These are phyloP conservation scores for Colletotrichum tropicale DNA, from an alignment of 2,329 filamentous ascomycete species.

Conservation along the genomic window DNA sequence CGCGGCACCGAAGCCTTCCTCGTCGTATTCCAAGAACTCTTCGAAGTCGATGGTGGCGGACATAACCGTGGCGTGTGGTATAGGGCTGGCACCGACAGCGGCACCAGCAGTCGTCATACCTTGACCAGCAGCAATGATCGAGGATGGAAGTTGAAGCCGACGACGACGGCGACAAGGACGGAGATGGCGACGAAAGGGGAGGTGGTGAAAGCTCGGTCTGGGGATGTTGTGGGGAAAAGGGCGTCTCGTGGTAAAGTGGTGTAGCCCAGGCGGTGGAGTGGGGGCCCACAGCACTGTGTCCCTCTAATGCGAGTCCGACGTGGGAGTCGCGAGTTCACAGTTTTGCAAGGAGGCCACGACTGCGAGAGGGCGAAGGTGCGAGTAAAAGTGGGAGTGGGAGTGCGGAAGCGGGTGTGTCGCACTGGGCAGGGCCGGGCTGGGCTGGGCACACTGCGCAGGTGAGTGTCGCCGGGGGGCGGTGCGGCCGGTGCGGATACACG, in stretches of 20 bases:
- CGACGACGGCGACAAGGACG: constrained; percentile 5
- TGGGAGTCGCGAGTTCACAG: background rate
- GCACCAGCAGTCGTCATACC: constrained; percentile 26
- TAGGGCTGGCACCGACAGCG: constrained; percentile 35
- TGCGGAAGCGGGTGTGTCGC: background rate
- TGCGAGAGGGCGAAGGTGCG: background rate
- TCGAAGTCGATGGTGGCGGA: constrained; percentile 29
- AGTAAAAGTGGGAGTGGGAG: background rate
- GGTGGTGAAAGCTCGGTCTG: constrained; percentile 22
- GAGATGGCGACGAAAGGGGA: constrained; percentile 15
- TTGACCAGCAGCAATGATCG: constrained; percentile 12
- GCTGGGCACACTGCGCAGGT: background rate
- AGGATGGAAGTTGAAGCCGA: constrained; percentile 7
- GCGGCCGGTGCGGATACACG: constrained; percentile 13
- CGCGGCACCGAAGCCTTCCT: constrained; percentile 37
- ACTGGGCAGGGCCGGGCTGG: constrained; percentile 6
- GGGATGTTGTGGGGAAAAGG: constrained; percentile 23
- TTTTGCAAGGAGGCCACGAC: background rate
- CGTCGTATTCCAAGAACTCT: constrained; percentile 42
- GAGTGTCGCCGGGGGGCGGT: background rate
- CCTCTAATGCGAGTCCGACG: constrained; percentile 19
- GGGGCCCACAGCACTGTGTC: constrained; percentile 18
- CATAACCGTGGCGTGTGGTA: constrained; percentile 42
- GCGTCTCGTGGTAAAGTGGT: constrained; percentile 20
- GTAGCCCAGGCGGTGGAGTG: constrained; percentile 21